Percentiles rank a stretch among this genome's conserved stretches.
Evolutionary conservation across 106 monocot genomes (phyloP).

Genomic region (Dendrobium huoshanense): DNA sequence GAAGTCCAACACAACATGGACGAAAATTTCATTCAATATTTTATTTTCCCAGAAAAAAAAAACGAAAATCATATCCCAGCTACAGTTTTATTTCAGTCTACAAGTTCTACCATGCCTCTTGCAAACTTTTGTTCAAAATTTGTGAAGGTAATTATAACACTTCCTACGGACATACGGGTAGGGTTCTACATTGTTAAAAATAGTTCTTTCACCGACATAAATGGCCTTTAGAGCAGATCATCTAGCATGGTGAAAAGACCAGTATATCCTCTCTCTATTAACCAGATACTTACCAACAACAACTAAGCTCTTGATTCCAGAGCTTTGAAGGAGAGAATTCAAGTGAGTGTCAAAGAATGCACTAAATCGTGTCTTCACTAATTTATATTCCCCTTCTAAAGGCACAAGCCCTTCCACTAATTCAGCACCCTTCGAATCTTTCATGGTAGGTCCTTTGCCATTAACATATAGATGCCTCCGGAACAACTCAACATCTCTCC

Average conservation of each 20-base stretch:
- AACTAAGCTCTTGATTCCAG: conserved; percentile 71
- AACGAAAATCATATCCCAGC: neutral
- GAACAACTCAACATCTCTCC: conserved; percentile 88
- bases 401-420: conserved; percentile 64
- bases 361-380: conserved; percentile 95
- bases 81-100: neutral
- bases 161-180: neutral
- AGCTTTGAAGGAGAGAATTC: conserved; percentile 60
- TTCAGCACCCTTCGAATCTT: conserved; percentile 69
- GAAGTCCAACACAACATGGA: neutral
- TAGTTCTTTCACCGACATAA: neutral
- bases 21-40: neutral
- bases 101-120: neutral
- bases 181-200: neutral
- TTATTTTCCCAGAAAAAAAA: neutral
- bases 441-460: conserved; percentile 64
- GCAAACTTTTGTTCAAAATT: neutral
- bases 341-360: conserved; percentile 85
- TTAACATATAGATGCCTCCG: conserved; percentile 58
- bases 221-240: neutral
- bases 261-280: neutral
- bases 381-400: conserved; percentile 72
- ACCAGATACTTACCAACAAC: conserved; percentile 60
- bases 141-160: neutral
- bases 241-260: neutral